Percentiles rank a stretch among this genome's conserved stretches.
These are phyloP conservation scores for Corchorus capsularis DNA, from an alignment of 345 rosid genomes.

Conservation along the genomic window DNA sequence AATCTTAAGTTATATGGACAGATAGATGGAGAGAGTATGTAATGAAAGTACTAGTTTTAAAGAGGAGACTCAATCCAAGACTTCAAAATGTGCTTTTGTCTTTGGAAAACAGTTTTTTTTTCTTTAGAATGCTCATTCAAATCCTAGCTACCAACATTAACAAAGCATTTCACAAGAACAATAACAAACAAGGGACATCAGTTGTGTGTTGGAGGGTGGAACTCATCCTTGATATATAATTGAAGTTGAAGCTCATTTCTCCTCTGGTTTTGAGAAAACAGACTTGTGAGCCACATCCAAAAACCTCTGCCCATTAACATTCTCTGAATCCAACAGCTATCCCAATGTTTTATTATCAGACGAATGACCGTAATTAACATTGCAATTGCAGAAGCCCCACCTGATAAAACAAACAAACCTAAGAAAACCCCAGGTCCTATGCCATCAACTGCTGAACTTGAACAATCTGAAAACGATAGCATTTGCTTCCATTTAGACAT, in stretches of 20 bases:
- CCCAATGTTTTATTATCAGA: background rate
- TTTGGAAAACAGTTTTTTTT: no score
- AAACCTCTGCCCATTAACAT: background rate
- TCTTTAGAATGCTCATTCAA: no score
- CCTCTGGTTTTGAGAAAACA: background rate
- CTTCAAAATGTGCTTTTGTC: no score
- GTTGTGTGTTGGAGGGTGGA: no score
- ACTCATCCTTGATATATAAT: background rate
- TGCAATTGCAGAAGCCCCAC: background rate
- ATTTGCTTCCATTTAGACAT: background rate
- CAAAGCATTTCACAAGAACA: no score
- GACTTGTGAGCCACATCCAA: background rate
- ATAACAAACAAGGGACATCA: no score
- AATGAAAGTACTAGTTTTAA: no score
- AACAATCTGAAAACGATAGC: background rate
- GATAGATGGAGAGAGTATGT: no score
- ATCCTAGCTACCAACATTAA: no score
- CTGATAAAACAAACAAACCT: conserved; percentile 3
- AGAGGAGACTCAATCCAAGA: no score
- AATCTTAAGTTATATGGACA: no score
- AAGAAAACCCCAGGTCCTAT: background rate
- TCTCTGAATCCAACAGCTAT: background rate
- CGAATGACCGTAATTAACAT: background rate
- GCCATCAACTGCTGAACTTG: background rate
- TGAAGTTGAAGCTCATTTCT: background rate